A percentile compares a stretch with the other conserved stretches of the same genome.
These are phyloP conservation scores for Verticillium nubilum DNA, from an alignment of 2,329 filamentous ascomycete genomes.

Conservation along the genomic window DNA sequence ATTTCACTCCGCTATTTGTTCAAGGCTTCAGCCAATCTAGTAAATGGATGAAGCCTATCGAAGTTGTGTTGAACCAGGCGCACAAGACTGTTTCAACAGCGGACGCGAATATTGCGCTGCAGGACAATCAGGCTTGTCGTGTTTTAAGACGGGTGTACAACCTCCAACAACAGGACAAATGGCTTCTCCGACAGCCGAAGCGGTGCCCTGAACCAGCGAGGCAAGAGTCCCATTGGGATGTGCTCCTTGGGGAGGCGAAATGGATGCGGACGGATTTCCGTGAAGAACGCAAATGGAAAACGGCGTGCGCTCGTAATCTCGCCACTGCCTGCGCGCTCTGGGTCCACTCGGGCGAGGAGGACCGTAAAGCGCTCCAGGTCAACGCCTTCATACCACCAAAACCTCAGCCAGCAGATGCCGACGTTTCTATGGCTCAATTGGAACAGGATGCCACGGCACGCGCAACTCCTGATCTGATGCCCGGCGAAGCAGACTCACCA, in stretches of 20 bases:
- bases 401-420: constrained; percentile 18
- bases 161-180: constrained; percentile 84
- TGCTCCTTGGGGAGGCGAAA: constrained; percentile 84
- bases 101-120: constrained; percentile 76
- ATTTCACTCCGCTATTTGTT: constrained; percentile 58
- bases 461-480: constrained; percentile 63
- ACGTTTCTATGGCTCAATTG: constrained; percentile 26
- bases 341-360: constrained; percentile 58
- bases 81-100: constrained; percentile 86
- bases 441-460: constrained; percentile 34
- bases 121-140: constrained; percentile 82
- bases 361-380: constrained; percentile 65
- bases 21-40: constrained; percentile 50
- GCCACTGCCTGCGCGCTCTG: constrained; percentile 83
- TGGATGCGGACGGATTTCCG: constrained; percentile 98
- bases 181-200: constrained; percentile 87
- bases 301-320: constrained; percentile 70
- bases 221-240: constrained; percentile 76
- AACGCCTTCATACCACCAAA: constrained; percentile 45
- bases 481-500: constrained; percentile 55
- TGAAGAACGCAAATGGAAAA: constrained; percentile 93
- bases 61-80: constrained; percentile 72
- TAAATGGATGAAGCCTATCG: constrained; percentile 57
- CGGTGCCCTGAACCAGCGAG: constrained; percentile 75
- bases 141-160: constrained; percentile 84